Conservation (phyloP, 306 rosid species). For the Begonia masoniana region DNA sequence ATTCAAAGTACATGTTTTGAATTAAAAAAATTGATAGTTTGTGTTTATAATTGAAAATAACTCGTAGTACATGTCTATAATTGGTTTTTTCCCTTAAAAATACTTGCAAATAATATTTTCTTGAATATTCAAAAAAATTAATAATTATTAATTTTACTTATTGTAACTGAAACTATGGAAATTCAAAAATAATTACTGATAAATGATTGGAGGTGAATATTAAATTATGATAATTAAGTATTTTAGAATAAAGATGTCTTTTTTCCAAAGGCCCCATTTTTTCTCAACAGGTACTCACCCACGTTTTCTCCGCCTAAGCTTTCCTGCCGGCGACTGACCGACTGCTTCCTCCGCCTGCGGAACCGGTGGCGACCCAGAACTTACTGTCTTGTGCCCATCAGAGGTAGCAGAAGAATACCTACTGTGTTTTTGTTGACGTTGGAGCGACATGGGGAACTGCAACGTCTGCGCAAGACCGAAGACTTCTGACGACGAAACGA, state of each 20-base stretch:
- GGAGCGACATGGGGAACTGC: conserved; percentile 66
- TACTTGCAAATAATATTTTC: no score
- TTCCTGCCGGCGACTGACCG: background rate
- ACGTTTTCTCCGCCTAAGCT: conserved; percentile 13
- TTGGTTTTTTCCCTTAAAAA: no score
- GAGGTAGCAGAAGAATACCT: background rate
- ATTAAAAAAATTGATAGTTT: no score
- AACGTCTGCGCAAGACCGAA: conserved; percentile 36
- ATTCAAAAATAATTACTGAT: no score
- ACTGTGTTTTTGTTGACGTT: background rate
- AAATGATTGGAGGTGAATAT: no score
- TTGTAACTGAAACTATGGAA: no score
- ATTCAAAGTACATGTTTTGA: no score
- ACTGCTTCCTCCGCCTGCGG: conserved; percentile 14
- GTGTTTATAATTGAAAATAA: no score
- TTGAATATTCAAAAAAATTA: no score
- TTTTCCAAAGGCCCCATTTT: conserved; percentile 18
- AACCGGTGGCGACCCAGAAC: background rate
- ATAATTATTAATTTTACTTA: no score
- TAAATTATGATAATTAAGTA: no score
- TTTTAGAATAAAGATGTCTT: background rate
- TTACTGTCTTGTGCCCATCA: background rate
- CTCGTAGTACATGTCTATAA: no score
- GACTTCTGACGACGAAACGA: conserved; percentile 21
- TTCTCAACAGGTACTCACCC: conserved; percentile 20